Conservation (phyloP, 2,329 filamentous ascomycete species). For the Malbranchea zuffiana region DNA sequence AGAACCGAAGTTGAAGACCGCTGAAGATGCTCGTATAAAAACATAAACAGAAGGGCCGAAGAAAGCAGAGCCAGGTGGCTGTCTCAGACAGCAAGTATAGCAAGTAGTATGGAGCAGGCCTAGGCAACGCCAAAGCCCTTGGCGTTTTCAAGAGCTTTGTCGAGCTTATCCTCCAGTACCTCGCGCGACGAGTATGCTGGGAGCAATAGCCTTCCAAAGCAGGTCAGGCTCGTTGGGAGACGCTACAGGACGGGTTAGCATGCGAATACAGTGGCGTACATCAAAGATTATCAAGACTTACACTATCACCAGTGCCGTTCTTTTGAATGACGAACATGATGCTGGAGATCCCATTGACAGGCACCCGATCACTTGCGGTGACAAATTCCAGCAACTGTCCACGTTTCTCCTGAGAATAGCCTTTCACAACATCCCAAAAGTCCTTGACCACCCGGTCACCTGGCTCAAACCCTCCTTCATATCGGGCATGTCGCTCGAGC, state of each 20-base stretch:
- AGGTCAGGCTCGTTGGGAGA: constrained; percentile 82
- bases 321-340: constrained; percentile 75
- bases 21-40: too few species aligned
- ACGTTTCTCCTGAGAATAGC: constrained; percentile 52
- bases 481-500: constrained; percentile 59
- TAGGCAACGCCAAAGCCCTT: constrained; percentile 79
- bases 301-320: constrained; percentile 54
- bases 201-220: constrained; percentile 77
- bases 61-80: too few species aligned
- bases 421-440: constrained; percentile 78
- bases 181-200: constrained; percentile 68
- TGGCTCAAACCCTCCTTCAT: constrained; percentile 66
- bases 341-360: constrained; percentile 72
- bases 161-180: constrained; percentile 61
- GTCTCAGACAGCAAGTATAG: background rate
- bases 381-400: constrained; percentile 81
- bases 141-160: constrained; percentile 77
- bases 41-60: too few species aligned
- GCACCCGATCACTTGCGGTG: constrained; percentile 81
- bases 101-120: background rate
- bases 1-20: too few species aligned
- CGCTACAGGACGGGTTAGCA: constrained; percentile 21
- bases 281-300: constrained; percentile 19
- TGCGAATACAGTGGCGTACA: constrained; percentile 9
- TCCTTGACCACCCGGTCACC: constrained; percentile 58